Base-by-base conservation (phyloP, 345 rosid species). In the Triadica sebifera region DNA sequence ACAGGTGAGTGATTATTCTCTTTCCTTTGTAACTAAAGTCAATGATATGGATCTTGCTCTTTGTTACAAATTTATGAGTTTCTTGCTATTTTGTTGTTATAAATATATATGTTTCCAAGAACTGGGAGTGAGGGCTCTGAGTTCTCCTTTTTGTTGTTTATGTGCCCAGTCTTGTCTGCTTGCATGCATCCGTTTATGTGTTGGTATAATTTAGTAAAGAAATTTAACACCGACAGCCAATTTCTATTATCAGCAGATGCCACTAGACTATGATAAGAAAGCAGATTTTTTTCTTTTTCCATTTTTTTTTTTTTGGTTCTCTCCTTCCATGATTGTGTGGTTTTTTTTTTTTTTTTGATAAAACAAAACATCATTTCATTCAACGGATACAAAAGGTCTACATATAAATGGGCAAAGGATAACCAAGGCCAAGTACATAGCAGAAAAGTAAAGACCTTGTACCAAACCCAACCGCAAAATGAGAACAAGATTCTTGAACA, bases 1-100 rank as follows among this genome's bases (percentile, higher is more conserved):
- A 95, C 85, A 95, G 99, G 98, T 90, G 38, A 20, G 59, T 12
- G n/a, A 38, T 12, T 69, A 38, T 50, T 51, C 45, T 0, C 69
- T 10, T 75, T 22, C 37, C 68, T 67, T 47, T 52, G 17, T 17
- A 37, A 10, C 38, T 22, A 19, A 34, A 24, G 22, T 72, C 12
- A 29, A 4, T 46, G 24, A 19, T 25, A 11, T 34, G 15, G 6
- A 65, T n/a, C 8, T 65, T 2, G 50, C 12, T 17, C 8, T 39
- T 8, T 64, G 25, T 25, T 67, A 2, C 12, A 34, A 38, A 6
- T 37, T 12, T 66, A 46, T 1, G n/a, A 66, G 24, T 8, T 55
- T 5, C 4, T 39, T 39, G 43, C 43, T 39, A n/a, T 39, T 39
- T 39, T 39, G 45, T 41, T 41, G 45, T 41, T 41, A n/a, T n/a